Percentiles rank a stretch among this genome's conserved stretches.
Evolutionary conservation across 495 filamentous ascomycete species (phyloP).

Genomic region (Clavariopsis aquatica): DNA sequence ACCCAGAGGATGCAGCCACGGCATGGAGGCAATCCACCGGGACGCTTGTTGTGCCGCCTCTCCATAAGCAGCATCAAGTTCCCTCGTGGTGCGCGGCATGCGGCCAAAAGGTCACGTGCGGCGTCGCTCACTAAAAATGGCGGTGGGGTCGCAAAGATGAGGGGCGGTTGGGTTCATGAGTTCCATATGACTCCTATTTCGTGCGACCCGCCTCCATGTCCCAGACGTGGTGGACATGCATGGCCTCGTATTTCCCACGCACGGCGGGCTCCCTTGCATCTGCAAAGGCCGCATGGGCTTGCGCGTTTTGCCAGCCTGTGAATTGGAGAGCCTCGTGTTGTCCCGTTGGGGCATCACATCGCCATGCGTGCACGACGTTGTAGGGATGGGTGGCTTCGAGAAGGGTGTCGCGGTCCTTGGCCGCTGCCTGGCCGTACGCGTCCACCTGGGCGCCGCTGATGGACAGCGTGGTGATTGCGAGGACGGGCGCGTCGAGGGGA

Average conservation of each 20-base stretch:
- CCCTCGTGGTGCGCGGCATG: too few species aligned
- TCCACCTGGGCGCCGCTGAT: slow-evolving; percentile 14
- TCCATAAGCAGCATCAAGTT: neutral
- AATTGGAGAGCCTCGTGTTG: slow-evolving; percentile 28
- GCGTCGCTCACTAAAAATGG: neutral
- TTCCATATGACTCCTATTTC: neutral
- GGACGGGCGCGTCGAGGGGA: slow-evolving; percentile 32
- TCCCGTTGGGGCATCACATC: slow-evolving; percentile 25
- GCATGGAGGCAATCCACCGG: neutral
- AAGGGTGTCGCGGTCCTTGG: slow-evolving; percentile 3
- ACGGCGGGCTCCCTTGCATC: neutral
- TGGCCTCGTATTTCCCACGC: slow-evolving; percentile 1
- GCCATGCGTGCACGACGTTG: slow-evolving; percentile 28
- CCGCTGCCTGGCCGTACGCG: slow-evolving; percentile 14
- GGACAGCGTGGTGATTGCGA: slow-evolving; percentile 26
- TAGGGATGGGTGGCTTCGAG: slow-evolving; percentile 17
- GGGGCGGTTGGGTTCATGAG: neutral
- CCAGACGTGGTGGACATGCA: neutral
- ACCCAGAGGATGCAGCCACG: slow-evolving; percentile 2
- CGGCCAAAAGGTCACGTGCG: slow-evolving; percentile 2
- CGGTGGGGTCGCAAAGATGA: neutral
- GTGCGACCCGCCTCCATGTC: neutral
- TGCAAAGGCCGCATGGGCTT: slow-evolving; percentile 28
- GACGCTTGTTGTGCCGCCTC: neutral
- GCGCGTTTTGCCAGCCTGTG: slow-evolving; percentile 26